A percentile compares a stretch with the other conserved stretches of the same genome.
Evolutionary conservation across 2,329 filamentous ascomycete species (phyloP).

Genomic region (Paraphoma sp.): DNA sequence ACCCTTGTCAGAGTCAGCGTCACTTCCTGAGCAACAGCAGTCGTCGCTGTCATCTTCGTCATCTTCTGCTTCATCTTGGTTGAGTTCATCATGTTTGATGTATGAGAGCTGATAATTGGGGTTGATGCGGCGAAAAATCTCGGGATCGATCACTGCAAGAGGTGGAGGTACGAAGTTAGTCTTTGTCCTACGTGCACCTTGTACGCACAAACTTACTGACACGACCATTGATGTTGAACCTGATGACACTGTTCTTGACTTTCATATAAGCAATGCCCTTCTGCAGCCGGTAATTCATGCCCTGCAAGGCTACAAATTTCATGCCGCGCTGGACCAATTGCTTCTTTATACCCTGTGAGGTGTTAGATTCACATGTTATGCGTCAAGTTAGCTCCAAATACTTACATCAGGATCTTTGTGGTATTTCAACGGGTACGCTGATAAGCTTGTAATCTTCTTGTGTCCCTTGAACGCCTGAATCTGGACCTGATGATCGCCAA

Average conservation of each 20-base stretch:
- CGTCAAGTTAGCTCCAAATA: conserved; percentile 1
- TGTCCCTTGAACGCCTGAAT: conserved; percentile 80
- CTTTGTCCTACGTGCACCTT: too few species aligned
- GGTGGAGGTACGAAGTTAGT: too few species aligned
- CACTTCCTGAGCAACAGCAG: conserved; percentile 37
- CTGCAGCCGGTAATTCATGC: conserved; percentile 82
- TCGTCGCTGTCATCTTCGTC: conserved; percentile 59
- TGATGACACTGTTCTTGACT: conserved; percentile 75
- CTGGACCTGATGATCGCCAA: conserved; percentile 72
- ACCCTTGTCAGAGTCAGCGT: conserved; percentile 31
- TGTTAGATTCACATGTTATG: too few species aligned
- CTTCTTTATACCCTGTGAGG: conserved; percentile 59
- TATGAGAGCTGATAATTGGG: conserved; percentile 82
- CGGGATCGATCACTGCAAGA: conserved; percentile 73
- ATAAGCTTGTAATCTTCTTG: conserved; percentile 79
- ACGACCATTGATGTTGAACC: conserved; percentile 84
- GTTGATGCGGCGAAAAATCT: conserved; percentile 81
- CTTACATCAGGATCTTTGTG: conserved; percentile 70
- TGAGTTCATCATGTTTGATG: conserved; percentile 73
- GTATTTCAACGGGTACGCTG: conserved; percentile 79
- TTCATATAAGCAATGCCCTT: conserved; percentile 87
- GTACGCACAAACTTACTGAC: conserved; percentile 57
- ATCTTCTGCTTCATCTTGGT: conserved; percentile 62
- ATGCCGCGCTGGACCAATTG: conserved; percentile 81
- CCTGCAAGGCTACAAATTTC: conserved; percentile 81